Percentiles rank a stretch among this genome's conserved stretches.
phyloP scores from a whole-genome alignment of 345 rosid genomes.

The Garcia nutans region DNA sequence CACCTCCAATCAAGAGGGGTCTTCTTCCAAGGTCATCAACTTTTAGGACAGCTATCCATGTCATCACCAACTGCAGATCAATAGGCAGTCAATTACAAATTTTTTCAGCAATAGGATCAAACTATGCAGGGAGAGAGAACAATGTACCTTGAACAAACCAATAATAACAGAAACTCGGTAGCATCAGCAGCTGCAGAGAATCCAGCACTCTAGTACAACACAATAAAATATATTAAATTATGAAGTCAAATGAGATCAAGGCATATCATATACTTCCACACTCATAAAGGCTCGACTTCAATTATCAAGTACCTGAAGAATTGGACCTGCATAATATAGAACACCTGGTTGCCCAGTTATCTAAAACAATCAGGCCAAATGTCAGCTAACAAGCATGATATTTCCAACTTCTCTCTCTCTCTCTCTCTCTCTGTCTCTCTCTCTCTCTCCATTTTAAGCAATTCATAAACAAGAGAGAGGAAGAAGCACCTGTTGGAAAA shows the following conservation, averaged over 20 bases:
- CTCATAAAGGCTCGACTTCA: conserved; percentile 15
- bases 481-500: conserved; percentile 82
- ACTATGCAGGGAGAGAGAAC: neutral
- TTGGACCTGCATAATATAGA: conserved; percentile 35
- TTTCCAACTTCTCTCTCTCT: neutral
- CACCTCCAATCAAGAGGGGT: conserved; percentile 36
- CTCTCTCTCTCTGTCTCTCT: neutral
- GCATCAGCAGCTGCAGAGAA: conserved; percentile 39
- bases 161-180: conserved; percentile 34
- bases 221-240: conserved; percentile 4
- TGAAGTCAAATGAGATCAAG: neutral
- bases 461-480: conserved; percentile 9
- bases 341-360: conserved; percentile 41
- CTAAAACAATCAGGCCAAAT: conserved; percentile 21
- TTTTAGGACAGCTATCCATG: conserved; percentile 34
- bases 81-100: neutral
- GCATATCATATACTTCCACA: conserved; percentile 3
- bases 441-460: neutral
- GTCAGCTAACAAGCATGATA: conserved; percentile 23
- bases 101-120: conserved; percentile 7
- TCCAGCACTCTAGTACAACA: conserved; percentile 32
- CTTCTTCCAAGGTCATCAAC: conserved; percentile 39
- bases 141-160: conserved; percentile 34
- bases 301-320: conserved; percentile 32
- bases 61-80: conserved; percentile 29